Evolutionary conservation across 306 rosid genomes (phyloP), one percentile per base, ranked within the genome.

Genomic region (Quercus engelmannii): DNA sequence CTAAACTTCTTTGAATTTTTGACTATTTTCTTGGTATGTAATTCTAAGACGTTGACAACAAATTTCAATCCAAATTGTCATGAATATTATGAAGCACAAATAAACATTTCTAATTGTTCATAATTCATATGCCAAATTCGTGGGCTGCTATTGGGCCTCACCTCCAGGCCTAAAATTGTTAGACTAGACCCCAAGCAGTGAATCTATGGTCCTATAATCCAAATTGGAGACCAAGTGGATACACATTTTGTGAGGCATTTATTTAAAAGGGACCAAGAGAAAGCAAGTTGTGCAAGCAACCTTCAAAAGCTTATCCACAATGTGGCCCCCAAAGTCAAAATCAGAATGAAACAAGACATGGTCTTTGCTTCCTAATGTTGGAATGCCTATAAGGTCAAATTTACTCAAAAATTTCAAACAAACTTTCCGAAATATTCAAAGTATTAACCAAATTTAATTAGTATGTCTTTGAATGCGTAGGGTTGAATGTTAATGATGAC

Each of bases 1-100:
- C 3, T 38, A 38, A 38, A 38, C 0, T 0, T 6, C 3, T 38
- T 38, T 38, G 3, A 38, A 7, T 38, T 0, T 38, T 38, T 38
- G 1, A 7, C 10, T 38, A 38, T 38, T 38, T 38, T 38, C 10
- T 38, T 0, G 10, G 10, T 7, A 38, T 6, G 10, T 35, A 2
- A 0, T 38, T 38, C 10, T 38, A 38, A 38, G 43, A 38, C 0
- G 10, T 38, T 38, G 2, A 6, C 43, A 38, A 38, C 7, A 38
- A 38, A 0, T 38, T 38, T 38, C 2, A 1, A 38, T 0, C 2
- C 0, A 38, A 6, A 0, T 6, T 38, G 2, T 38, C 43, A 38
- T 6, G 1, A 7, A 7, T 38, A 38, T 0, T 8, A 38, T 2
- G 3, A 38, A 0, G 3, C 3, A 1, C 1, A 38, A 38, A 2